Base-by-base conservation (phyloP, 257 asterid genomes). In the Capsicum chinense region DNA sequence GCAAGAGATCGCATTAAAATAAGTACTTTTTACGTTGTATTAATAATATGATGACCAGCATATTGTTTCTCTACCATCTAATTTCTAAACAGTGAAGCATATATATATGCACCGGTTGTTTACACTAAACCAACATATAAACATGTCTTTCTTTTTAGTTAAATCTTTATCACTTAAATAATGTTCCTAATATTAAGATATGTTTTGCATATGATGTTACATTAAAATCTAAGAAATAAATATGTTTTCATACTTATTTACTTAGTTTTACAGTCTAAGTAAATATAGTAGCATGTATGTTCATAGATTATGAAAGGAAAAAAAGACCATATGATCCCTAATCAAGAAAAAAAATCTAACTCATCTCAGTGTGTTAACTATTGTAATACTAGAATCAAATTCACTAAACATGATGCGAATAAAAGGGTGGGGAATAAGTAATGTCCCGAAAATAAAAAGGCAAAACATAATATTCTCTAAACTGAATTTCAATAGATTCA, bases 401-500 rank as follows among this genome's bases (percentile, higher is more conserved):
- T 69, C 7, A 9, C 8, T 39, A 39, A 69, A 69, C 33, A 14
- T 69, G 78, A 69, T 69, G 54, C 39, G 54, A 69, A 69, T 39
- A 39, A 69, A 69, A 69, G 33, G 54, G 78, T 69, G 78, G 78
- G 78, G 56, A 39, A 71, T 44, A 71, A 71, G 39, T 17, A 42
- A 9, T 17, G 4, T 15, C 57, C 14, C 15, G 2, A 71, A 44
- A 42, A 33, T 21, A 10, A 63, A 21, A 63, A 63, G 5, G 42
- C 10, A 63, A 21, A 21, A 60, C 67, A 60, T 7, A 69, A 69
- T 69, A 69, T 69, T 69, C 78, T 16, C 9, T 39, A 69, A 68
- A 69, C 33, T 69, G 33, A 68, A 69, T 16, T 15, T 69, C 78
- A 69, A 39, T 69, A 69, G 26, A 69, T 69, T 69, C 78, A 69